phyloP scores from a whole-genome alignment of 2,329 filamentous ascomycete species.

The Clonostachys sp. region DNA sequence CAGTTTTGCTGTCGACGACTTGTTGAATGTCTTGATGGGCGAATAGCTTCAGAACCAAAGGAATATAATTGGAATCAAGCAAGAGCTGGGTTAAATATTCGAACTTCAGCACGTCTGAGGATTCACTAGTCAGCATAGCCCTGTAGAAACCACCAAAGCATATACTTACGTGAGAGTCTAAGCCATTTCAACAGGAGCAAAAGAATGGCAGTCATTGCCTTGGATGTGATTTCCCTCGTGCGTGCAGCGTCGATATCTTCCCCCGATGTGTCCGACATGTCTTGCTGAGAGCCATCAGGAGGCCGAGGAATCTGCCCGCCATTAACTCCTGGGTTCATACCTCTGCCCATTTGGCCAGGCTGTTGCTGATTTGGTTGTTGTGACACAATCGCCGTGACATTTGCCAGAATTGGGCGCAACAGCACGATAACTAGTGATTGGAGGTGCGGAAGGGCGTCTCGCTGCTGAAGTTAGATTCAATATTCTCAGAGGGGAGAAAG shows the following conservation, averaged over 20 bases:
- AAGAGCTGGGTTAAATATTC: constrained; percentile 93
- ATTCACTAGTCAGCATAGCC: constrained; percentile 7
- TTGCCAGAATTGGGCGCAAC: constrained; percentile 80
- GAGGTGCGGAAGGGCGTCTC: constrained; percentile 73
- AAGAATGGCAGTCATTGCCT: constrained; percentile 86
- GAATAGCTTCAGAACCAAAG: constrained; percentile 87
- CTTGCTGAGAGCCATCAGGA: constrained; percentile 18
- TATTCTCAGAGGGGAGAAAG: constrained; percentile 3
- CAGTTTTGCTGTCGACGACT: constrained; percentile 79
- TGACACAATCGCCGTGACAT: constrained; percentile 79
- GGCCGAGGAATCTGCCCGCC: constrained; percentile 17
- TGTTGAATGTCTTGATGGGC: constrained; percentile 92
- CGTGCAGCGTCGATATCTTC: constrained; percentile 82
- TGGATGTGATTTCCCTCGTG: constrained; percentile 80
- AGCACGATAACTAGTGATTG: constrained; percentile 93
- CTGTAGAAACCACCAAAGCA: not conserved
- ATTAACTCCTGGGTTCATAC: constrained; percentile 31
- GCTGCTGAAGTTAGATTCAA: constrained; percentile 41
- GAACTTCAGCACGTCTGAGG: constrained; percentile 82
- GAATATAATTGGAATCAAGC: constrained; percentile 92
- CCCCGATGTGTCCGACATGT: constrained; percentile 44
- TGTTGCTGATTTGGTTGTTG: constrained; percentile 46
- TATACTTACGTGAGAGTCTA: constrained; percentile 77
- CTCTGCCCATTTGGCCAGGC: constrained; percentile 31
- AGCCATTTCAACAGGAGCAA: constrained; percentile 94